Percentiles rank a stretch among this genome's conserved stretches.
Evolutionary conservation across 495 filamentous ascomycete genomes (phyloP).

Genomic region (Trichoderma orchidacearum): DNA sequence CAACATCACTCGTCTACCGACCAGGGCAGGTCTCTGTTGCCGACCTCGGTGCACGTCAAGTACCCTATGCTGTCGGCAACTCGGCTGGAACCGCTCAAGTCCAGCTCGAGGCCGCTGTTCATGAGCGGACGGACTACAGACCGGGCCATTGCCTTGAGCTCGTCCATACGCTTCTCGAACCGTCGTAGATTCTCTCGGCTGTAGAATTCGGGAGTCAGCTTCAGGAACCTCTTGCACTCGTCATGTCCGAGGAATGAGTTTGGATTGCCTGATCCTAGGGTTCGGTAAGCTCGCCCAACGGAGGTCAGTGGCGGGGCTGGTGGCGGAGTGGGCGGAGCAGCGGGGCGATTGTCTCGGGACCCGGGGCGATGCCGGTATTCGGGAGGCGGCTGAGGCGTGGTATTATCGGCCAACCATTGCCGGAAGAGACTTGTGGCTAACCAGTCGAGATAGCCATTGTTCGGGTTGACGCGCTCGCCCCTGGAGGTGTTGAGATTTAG

Average conservation of each 20-base stretch:
- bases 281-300: constrained; percentile 56
- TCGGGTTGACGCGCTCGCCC: constrained; percentile 68
- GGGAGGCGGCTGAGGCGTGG: constrained; percentile 48
- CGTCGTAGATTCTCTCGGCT: constrained; percentile 58
- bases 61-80: constrained; percentile 35
- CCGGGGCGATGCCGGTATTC: neutral
- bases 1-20: constrained; percentile 5
- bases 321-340: neutral
- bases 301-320: constrained; percentile 27
- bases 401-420: constrained; percentile 84
- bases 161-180: constrained; percentile 77
- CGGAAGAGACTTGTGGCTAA: constrained; percentile 71
- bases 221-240: constrained; percentile 78
- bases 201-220: constrained; percentile 57
- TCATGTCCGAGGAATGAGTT: constrained; percentile 64
- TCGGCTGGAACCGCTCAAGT: constrained; percentile 24
- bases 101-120: constrained; percentile 68
- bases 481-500: constrained; percentile 63
- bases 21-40: constrained; percentile 58
- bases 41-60: constrained; percentile 59
- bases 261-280: constrained; percentile 45
- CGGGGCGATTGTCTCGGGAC: constrained; percentile 7
- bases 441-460: constrained; percentile 75
- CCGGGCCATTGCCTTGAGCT: constrained; percentile 67
- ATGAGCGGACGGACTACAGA: constrained; percentile 78